Percentiles rank a stretch among this genome's conserved stretches.
phyloP scores from a whole-genome alignment of 305 asterid genomes.

The Fraxinus sp. region DNA sequence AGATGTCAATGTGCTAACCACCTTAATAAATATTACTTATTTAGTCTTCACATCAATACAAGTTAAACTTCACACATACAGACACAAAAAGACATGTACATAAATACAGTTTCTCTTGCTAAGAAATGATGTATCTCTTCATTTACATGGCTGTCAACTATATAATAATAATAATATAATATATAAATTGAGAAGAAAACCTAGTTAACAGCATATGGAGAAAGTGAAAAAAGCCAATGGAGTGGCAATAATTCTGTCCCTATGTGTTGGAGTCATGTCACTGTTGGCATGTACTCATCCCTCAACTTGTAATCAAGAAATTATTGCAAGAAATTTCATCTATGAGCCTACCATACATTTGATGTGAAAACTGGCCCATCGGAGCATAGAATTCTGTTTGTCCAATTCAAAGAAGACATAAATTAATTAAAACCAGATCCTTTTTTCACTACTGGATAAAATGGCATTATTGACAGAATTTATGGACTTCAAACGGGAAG shows the following conservation, averaged over 20 bases:
- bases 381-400: background rate
- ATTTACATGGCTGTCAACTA: background rate
- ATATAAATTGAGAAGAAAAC: conserved; percentile 20
- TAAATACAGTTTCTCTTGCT: background rate
- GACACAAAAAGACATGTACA: background rate
- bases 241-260: conserved; percentile 20
- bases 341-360: background rate
- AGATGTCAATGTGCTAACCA: background rate
- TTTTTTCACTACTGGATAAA: background rate
- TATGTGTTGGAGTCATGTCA: conserved; percentile 12
- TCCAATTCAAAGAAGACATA: background rate
- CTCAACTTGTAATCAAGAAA: conserved; percentile 7
- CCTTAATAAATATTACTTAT: background rate
- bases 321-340: conserved; percentile 2
- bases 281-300: background rate
- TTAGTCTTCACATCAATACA: too few species aligned
- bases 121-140: background rate
- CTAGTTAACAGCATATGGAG: conserved; percentile 24
- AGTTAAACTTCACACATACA: background rate
- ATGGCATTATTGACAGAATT: background rate
- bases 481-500: background rate
- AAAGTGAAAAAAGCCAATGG: conserved; percentile 19
- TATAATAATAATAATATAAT: background rate
- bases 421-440: background rate
- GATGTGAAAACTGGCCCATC: background rate